Evolutionary conservation across 75 land plant genomes (phyloP).

Genomic region (Azolla pinnata): DNA sequence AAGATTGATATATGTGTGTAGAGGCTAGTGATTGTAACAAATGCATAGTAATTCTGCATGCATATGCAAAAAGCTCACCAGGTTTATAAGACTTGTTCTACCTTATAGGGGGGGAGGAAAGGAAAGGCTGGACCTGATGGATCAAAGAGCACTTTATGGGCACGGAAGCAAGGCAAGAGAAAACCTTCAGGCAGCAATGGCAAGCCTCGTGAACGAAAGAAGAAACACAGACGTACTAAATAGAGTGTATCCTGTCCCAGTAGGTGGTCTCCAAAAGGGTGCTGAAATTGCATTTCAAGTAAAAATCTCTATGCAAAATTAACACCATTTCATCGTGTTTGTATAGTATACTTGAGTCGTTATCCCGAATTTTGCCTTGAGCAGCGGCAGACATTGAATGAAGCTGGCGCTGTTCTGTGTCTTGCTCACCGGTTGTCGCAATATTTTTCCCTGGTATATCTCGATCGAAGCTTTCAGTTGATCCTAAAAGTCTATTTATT

Average conservation of each 20-base stretch:
- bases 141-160: neutral
- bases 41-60: neutral
- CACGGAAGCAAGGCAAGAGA: neutral
- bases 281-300: neutral
- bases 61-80: neutral
- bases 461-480: too few relatives aligned
- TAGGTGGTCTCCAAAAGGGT: neutral
- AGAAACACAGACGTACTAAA: conserved; percentile 4
- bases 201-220: neutral
- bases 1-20: too few relatives aligned
- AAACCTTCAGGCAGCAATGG: neutral
- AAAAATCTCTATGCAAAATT: too few relatives aligned
- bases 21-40: neutral
- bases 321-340: too few relatives aligned
- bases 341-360: too few relatives aligned
- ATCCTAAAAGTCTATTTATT: too few relatives aligned
- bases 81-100: neutral
- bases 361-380: neutral
- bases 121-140: neutral
- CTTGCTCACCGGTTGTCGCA: too few relatives aligned
- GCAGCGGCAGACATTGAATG: neutral
- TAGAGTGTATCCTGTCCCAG: neutral
- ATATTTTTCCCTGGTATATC: too few relatives aligned
- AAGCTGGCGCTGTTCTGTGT: neutral
- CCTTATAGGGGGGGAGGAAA: neutral